Percentiles rank a stretch among this genome's conserved stretches.
These are phyloP conservation scores for Globisporangium camurandrum DNA, from an alignment of 352 stramenopile genomes.

Conservation along the genomic window DNA sequence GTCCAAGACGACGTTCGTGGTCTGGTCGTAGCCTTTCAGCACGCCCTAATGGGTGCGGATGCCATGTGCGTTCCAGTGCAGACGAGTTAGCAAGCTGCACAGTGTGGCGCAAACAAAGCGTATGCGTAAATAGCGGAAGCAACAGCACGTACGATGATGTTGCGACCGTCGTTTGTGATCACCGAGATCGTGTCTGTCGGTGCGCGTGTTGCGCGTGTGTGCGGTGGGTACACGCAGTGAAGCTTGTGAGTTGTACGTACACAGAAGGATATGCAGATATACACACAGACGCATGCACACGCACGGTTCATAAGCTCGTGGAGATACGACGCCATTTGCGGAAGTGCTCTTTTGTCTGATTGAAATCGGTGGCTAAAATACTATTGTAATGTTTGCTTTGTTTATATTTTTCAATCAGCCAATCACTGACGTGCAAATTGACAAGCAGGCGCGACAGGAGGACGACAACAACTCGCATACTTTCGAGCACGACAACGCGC, in stretches of 20 bases:
- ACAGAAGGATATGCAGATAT: not conserved
- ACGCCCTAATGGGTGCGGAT: too few relatives aligned
- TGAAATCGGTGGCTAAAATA: too few relatives aligned
- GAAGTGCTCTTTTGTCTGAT: slow-evolving; percentile 2
- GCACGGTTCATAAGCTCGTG: slow-evolving; percentile 80
- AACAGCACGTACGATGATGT: slow-evolving; percentile 79
- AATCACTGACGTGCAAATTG: not conserved
- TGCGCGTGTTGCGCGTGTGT: not conserved
- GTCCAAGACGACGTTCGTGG: slow-evolving; percentile 90
- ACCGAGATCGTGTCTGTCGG: slow-evolving; percentile 84
- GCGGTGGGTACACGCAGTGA: not conserved
- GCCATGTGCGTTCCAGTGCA: too few relatives aligned
- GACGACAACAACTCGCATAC: too few relatives aligned
- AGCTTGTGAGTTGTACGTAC: not conserved
- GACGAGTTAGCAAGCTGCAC: too few relatives aligned
- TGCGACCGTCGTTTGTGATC: slow-evolving; percentile 92
- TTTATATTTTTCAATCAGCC: not conserved
- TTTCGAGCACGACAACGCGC: not conserved
- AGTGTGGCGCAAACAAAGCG: too few relatives aligned
- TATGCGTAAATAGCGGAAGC: too few relatives aligned
- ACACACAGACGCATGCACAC: slow-evolving; percentile 11
- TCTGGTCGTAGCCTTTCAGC: slow-evolving; percentile 91
- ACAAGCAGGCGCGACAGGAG: too few relatives aligned
- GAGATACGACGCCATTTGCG: slow-evolving; percentile 73
- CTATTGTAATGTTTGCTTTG: slow-evolving; percentile 3